phyloP scores from a whole-genome alignment of 208 protist genomes.

The Trypanosoma melophagium region DNA sequence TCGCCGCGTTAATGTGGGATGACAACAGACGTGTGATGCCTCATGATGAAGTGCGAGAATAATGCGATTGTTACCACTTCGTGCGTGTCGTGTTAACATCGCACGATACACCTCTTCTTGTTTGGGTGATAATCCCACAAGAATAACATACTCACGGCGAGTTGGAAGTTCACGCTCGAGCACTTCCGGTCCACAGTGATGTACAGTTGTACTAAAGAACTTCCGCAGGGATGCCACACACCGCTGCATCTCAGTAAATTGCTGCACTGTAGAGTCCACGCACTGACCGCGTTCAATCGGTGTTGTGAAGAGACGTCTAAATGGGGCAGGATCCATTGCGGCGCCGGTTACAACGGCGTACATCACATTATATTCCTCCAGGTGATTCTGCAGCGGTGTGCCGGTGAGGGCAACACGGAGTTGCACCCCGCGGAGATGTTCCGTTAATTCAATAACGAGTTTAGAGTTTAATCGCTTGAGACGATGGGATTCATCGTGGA shows the following conservation, averaged over 20 bases:
- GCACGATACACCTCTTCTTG: slow-evolving; percentile 73
- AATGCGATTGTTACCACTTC: slow-evolving; percentile 27
- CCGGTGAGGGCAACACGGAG: slow-evolving; percentile 87
- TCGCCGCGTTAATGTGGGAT: slow-evolving; percentile 30
- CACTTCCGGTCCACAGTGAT: slow-evolving; percentile 77
- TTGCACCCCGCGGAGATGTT: slow-evolving; percentile 55
- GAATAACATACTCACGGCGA: slow-evolving; percentile 66
- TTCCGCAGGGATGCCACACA: slow-evolving; percentile 68
- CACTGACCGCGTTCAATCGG: slow-evolving; percentile 75
- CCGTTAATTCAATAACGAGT: slow-evolving; percentile 45
- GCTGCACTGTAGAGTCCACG: slow-evolving; percentile 53
- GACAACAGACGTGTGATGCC: slow-evolving; percentile 73
- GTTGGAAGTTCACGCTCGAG: slow-evolving; percentile 64
- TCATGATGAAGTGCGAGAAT: slow-evolving; percentile 58
- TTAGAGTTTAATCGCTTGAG: slow-evolving; percentile 48
- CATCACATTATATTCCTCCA: slow-evolving; percentile 91
- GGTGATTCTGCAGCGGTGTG: slow-evolving; percentile 88
- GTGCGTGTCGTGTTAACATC: slow-evolving; percentile 39
- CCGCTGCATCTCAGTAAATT: slow-evolving; percentile 81
- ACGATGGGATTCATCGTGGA: slow-evolving; percentile 84
- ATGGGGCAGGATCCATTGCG: slow-evolving; percentile 47
- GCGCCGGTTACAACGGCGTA: slow-evolving; percentile 66
- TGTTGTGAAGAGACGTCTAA: slow-evolving; percentile 59
- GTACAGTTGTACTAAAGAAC: slow-evolving; percentile 63
- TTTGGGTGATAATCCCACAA: slow-evolving; percentile 51